Evolutionary conservation across 805 yeast genomes (phyloP).

Genomic region (Lipomyces chichibuensis): DNA sequence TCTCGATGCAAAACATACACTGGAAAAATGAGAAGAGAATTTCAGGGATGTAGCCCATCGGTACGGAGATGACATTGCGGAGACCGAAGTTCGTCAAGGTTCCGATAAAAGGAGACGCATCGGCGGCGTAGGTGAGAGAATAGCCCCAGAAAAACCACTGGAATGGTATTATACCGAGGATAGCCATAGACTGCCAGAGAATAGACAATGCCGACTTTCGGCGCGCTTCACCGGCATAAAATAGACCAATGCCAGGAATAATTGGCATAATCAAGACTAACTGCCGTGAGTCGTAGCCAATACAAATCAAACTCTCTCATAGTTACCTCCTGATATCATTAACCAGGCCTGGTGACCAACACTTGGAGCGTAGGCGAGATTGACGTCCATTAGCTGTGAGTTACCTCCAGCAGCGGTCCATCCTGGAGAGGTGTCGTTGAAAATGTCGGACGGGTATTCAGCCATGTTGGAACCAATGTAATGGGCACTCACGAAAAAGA

Average conservation of each 20-base stretch:
- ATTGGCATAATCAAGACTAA: constrained; percentile 80
- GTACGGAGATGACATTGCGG: constrained; percentile 78
- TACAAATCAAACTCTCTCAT: background rate
- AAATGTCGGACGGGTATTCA: constrained; percentile 24
- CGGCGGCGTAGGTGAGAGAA: constrained; percentile 78
- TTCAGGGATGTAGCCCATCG: constrained; percentile 74
- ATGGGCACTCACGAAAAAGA: background rate
- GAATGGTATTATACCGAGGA: constrained; percentile 76
- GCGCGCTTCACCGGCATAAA: constrained; percentile 90
- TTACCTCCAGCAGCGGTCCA: constrained; percentile 59
- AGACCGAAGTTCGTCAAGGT: constrained; percentile 77
- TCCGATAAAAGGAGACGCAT: constrained; percentile 78
- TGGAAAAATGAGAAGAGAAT: constrained; percentile 87
- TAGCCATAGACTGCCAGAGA: constrained; percentile 94
- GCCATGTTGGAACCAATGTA: constrained; percentile 16
- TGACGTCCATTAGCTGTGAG: constrained; percentile 65
- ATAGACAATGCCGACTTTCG: constrained; percentile 91
- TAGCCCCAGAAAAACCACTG: constrained; percentile 99
- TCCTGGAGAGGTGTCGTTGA: constrained; percentile 24
- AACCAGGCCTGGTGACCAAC: constrained; percentile 73
- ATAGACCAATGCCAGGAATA: constrained; percentile 93
- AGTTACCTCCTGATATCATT: constrained; percentile 48
- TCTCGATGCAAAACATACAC: constrained; percentile 93
- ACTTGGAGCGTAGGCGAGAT: constrained; percentile 59
- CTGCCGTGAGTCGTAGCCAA: background rate